A percentile compares a stretch with the other conserved stretches of the same genome.
Evolutionary conservation across 2,329 filamentous ascomycete genomes (phyloP).

Genomic region (Colletotrichum lupini): DNA sequence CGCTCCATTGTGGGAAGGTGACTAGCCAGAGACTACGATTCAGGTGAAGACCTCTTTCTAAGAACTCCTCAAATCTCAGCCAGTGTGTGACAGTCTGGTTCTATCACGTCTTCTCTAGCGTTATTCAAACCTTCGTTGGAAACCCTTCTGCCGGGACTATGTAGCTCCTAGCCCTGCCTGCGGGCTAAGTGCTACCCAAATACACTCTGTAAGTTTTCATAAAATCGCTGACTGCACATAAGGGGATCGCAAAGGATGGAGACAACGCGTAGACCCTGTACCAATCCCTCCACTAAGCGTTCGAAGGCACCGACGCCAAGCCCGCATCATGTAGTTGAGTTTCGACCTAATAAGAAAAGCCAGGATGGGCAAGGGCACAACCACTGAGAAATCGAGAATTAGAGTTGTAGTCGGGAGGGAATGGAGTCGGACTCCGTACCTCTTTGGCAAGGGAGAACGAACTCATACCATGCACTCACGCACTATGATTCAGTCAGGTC

Average conservation of each 20-base stretch:
- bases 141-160: too few species aligned
- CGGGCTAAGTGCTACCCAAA: too few species aligned
- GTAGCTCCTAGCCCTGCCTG: too few species aligned
- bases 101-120: too few species aligned
- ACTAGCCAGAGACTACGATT: not conserved
- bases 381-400: not conserved
- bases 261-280: conserved; percentile 1
- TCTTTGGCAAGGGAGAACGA: too few species aligned
- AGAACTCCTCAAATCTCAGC: too few species aligned
- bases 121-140: too few species aligned
- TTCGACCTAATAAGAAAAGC: not conserved
- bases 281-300: not conserved
- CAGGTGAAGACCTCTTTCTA: not conserved
- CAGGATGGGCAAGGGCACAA: not conserved
- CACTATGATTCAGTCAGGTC: not conserved
- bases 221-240: not conserved
- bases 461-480: too few species aligned
- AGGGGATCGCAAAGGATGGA: not conserved
- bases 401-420: not conserved
- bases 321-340: not conserved
- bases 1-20: conserved; percentile 10
- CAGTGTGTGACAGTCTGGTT: too few species aligned
- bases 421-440: not conserved
- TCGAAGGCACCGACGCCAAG: not conserved
- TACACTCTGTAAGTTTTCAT: not conserved